These are phyloP conservation scores for Cladosporium velox DNA, from an alignment of 2,329 filamentous ascomycete species.

Conservation along the genomic window DNA sequence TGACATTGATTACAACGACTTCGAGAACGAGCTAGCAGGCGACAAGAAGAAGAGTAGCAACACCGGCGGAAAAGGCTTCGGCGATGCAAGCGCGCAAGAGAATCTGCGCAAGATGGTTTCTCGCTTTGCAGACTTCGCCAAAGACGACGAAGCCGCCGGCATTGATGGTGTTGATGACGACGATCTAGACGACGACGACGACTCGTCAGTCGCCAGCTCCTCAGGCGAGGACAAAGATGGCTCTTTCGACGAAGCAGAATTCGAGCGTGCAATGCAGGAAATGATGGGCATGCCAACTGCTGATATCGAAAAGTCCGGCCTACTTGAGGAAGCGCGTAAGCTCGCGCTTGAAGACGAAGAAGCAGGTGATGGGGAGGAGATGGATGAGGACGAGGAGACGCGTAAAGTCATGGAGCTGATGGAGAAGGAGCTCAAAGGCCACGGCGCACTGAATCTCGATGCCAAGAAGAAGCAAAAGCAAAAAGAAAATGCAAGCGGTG, in stretches of 20 bases:
- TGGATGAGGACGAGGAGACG: slow-evolving; percentile 63
- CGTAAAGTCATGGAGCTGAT: slow-evolving; percentile 66
- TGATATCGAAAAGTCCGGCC: slow-evolving; percentile 36
- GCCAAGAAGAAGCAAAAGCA: slow-evolving; percentile 27
- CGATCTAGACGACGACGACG: slow-evolving; percentile 59
- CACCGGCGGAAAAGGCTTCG: slow-evolving; percentile 47
- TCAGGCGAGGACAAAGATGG: slow-evolving; percentile 73
- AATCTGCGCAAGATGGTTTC: slow-evolving; percentile 89
- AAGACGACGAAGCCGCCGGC: slow-evolving; percentile 82
- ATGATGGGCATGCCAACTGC: slow-evolving; percentile 73
- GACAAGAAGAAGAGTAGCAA: slow-evolving; percentile 36
- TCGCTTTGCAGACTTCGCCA: slow-evolving; percentile 88
- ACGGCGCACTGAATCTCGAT: slow-evolving; percentile 62
- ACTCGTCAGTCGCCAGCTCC: slow-evolving; percentile 48
- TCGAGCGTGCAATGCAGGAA: slow-evolving; percentile 83
- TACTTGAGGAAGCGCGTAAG: slow-evolving; percentile 39
- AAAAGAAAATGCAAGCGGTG: slow-evolving; percentile 32
- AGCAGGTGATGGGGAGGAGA: slow-evolving; percentile 41
- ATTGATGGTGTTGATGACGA: slow-evolving; percentile 69
- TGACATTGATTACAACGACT: slow-evolving; percentile 85
- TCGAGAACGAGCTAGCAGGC: slow-evolving; percentile 75
- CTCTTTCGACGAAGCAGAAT: slow-evolving; percentile 81
- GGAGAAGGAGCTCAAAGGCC: slow-evolving; percentile 69
- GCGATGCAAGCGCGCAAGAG: slow-evolving; percentile 67
- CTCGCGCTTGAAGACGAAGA: slow-evolving; percentile 45